These are phyloP conservation scores for Globisporangium heterothallicum DNA, from an alignment of 352 stramenopile genomes.

Conservation along the genomic window DNA sequence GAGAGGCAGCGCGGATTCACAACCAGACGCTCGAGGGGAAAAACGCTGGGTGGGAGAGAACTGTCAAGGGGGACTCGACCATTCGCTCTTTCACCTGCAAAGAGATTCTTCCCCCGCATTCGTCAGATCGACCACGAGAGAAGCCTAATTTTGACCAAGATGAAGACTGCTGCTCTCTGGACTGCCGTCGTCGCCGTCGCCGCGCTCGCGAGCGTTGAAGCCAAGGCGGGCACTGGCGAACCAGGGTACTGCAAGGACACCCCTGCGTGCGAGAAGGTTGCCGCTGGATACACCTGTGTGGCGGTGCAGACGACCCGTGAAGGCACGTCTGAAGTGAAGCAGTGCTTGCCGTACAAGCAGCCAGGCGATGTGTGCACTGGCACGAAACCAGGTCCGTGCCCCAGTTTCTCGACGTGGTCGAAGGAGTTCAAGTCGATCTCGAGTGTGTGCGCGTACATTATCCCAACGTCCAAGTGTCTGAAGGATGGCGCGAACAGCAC, in stretches of 20 bases:
- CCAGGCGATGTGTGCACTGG: constrained; percentile 58
- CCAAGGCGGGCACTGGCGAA: constrained; percentile 36
- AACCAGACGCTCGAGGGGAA: too few relatives aligned
- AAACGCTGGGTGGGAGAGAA: too few relatives aligned
- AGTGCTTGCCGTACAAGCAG: constrained; percentile 53
- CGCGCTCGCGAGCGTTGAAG: constrained; percentile 15
- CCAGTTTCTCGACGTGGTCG: constrained; percentile 71
- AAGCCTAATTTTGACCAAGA: neutral
- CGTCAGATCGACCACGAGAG: neutral
- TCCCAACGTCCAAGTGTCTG: constrained; percentile 49
- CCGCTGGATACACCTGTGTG: constrained; percentile 53
- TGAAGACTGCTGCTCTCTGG: constrained; percentile 13
- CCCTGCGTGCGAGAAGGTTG: constrained; percentile 30
- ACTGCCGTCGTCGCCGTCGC: constrained; percentile 12
- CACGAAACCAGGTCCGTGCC: constrained; percentile 48
- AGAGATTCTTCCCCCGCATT: neutral
- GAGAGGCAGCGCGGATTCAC: too few relatives aligned
- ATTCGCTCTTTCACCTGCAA: too few relatives aligned
- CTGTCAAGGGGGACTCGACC: too few relatives aligned
- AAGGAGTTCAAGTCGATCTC: constrained; percentile 57
- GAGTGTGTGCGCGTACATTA: constrained; percentile 63
- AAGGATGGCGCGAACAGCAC: constrained; percentile 29
- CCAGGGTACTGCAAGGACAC: constrained; percentile 60
- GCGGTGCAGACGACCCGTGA: constrained; percentile 73
- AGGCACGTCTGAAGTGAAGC: constrained; percentile 63